A percentile compares a stretch with the other conserved stretches of the same genome.
These are phyloP conservation scores for Ceratocystis cubensis DNA, from an alignment of 2,329 filamentous ascomycete genomes.

Conservation along the genomic window DNA sequence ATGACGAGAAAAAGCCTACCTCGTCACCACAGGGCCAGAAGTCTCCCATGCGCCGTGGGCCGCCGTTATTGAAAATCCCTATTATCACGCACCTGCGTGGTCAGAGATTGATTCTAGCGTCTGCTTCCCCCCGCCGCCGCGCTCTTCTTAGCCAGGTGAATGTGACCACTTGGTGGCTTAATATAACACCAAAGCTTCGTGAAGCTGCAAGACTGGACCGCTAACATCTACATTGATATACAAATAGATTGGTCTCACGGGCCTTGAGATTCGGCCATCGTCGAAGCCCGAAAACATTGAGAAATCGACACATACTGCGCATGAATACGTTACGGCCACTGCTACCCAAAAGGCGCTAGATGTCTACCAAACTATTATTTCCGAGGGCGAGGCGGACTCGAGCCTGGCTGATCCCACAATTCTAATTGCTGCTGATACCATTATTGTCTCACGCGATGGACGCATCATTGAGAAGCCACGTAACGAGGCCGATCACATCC, in stretches of 20 bases:
- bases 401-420: constrained; percentile 58
- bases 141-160: constrained; percentile 62
- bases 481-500: constrained; percentile 65
- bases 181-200: constrained; percentile 6
- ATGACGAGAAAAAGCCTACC: constrained; percentile 1
- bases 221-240: neutral
- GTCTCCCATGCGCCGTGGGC: constrained; percentile 36
- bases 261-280: constrained; percentile 76
- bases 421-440: constrained; percentile 81
- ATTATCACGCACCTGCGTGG: constrained; percentile 62
- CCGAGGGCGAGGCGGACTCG: constrained; percentile 30
- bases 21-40: neutral
- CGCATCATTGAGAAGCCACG: constrained; percentile 83
- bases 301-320: constrained; percentile 60
- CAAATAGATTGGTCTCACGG: constrained; percentile 59
- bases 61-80: constrained; percentile 64
- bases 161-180: neutral
- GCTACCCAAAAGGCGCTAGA: constrained; percentile 71
- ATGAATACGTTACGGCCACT: constrained; percentile 84
- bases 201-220: neutral
- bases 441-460: constrained; percentile 66
- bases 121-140: constrained; percentile 71
- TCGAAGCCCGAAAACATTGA: constrained; percentile 73
- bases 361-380: constrained; percentile 45
- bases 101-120: constrained; percentile 79